Evolutionary conservation across 2,329 filamentous ascomycete species (phyloP).

Genomic region (Ceratocystis smalleyi): DNA sequence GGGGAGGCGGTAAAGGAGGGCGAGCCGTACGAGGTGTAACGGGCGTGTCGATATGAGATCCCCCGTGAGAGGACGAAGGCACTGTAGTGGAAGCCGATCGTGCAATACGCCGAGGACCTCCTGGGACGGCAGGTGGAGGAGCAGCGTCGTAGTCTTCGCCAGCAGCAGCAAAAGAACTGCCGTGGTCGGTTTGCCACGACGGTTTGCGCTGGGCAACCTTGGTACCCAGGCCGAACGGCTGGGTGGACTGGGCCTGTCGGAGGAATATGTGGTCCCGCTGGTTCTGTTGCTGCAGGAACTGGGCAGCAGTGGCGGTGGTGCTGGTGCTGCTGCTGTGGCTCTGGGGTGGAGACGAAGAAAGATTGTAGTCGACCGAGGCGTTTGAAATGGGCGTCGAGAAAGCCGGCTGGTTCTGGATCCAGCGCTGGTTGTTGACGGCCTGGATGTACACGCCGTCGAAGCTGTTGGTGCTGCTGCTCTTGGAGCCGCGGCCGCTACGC

Average conservation of each 20-base stretch:
- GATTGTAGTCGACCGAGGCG: slow-evolving; percentile 1
- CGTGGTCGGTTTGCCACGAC: slow-evolving; percentile 35
- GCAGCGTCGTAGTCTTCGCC: slow-evolving; percentile 57
- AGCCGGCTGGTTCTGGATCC: slow-evolving; percentile 26
- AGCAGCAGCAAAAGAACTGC: slow-evolving; percentile 30
- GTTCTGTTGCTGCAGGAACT: slow-evolving; percentile 13
- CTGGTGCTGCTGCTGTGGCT: too few species aligned
- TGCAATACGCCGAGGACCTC: slow-evolving; percentile 48
- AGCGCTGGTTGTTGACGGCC: slow-evolving; percentile 41
- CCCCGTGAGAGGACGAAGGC: slow-evolving; percentile 8
- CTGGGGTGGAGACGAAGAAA: background rate
- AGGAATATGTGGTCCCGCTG: slow-evolving; percentile 9
- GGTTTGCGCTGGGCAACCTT: slow-evolving; percentile 20
- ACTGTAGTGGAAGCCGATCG: slow-evolving; percentile 18
- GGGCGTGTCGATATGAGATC: slow-evolving; percentile 17
- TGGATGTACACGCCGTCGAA: slow-evolving; percentile 47
- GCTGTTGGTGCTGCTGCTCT: slow-evolving; percentile 56
- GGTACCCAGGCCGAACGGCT: background rate
- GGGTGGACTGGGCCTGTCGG: slow-evolving; percentile 8
- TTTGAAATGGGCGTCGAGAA: background rate
- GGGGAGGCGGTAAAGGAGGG: background rate
- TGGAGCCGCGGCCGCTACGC: slow-evolving; percentile 49
- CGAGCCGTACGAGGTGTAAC: background rate
- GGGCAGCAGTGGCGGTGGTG: background rate
- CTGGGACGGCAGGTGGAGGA: slow-evolving; percentile 70